Base-by-base conservation (phyloP, 225 moss, liverwort and hornwort genomes). In the Ulota crispa region DNA sequence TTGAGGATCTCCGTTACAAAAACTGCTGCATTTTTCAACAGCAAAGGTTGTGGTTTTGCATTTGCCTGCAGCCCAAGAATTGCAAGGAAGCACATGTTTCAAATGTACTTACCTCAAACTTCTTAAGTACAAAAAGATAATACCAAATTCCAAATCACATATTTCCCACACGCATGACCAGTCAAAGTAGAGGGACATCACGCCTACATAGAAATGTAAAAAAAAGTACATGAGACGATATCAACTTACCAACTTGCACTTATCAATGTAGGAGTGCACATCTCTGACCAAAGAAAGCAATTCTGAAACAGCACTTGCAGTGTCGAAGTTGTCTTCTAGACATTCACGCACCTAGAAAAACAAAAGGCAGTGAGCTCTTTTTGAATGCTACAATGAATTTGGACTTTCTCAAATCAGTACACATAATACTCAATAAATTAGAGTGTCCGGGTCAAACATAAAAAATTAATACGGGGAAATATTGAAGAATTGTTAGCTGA, bases 301-400 rank as follows among this genome's bases (percentile, higher is more conserved):
- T 72, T 89, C 93, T 31, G 82, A 28, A 67, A 99, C 75, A 73
- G 94, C 94, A 80, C 95, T 95, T 60, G 91, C 86, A 42, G 98
- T 95, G 80, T 94, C 92, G 67, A 95, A 95, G 73, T 99, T 95
- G 85, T 99, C 98, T 79, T 95, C 95, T n/a, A 99, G 76, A 24
- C 85, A 78, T 66, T 92, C 86, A 64, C 81, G 91, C 79, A 97
- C 89, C 95, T 97, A 76, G 62, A 62, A 57, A 56, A 81, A 50
- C 14, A 15, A 73, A 13, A 79, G 42, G 47, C 26, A 23, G 56
- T 84, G 56, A 84, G 73, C 36, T 30, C 64, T 73, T 47, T 56
- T 26, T 18, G 57, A 72, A 71, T 71, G 64, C 14, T 19, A 77
- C 34, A n/a, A 7, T 36, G 12, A 64, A 66, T 39, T 31, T 54